A percentile compares a stretch with the other conserved stretches of the same genome.
These are phyloP conservation scores for Pichia deserticola DNA, from an alignment of 805 yeast genomes.

Conservation along the genomic window DNA sequence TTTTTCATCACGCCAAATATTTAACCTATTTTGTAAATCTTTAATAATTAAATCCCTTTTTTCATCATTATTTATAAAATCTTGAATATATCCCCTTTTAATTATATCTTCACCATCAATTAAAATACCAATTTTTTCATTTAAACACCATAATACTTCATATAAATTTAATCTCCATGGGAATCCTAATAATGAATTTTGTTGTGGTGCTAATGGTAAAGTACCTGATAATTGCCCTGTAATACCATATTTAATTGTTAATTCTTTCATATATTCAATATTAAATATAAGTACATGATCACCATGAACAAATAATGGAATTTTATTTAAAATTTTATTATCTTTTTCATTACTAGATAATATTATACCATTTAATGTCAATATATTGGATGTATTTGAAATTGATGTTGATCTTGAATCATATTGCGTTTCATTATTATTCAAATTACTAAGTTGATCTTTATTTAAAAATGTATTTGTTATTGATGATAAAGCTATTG, in stretches of 20 bases:
- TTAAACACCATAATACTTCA: slow-evolving; percentile 63
- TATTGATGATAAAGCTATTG: neutral
- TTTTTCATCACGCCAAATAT: slow-evolving; percentile 10
- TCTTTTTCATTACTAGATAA: neutral
- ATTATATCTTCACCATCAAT: slow-evolving; percentile 6
- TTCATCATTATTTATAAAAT: slow-evolving; percentile 1
- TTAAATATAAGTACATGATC: slow-evolving; percentile 43
- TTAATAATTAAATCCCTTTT: slow-evolving; percentile 1
- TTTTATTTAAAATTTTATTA: neutral
- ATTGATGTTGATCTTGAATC: neutral
- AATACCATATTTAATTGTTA: slow-evolving; percentile 53
- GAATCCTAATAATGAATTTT: slow-evolving; percentile 75
- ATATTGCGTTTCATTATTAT: neutral
- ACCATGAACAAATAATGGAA: slow-evolving; percentile 8
- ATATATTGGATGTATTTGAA: neutral
- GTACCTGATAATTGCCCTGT: slow-evolving; percentile 80
- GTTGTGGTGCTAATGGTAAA: slow-evolving; percentile 86
- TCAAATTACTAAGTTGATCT: neutral
- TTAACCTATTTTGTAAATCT: slow-evolving; percentile 7
- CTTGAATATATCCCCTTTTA: slow-evolving; percentile 2
- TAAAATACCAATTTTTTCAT: slow-evolving; percentile 14
- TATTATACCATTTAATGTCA: neutral
- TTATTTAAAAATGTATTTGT: neutral
- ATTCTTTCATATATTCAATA: slow-evolving; percentile 40
- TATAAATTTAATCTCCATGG: slow-evolving; percentile 71